Percentiles rank a stretch among this genome's conserved stretches.
These are phyloP conservation scores for Lactifluus volemus DNA, from an alignment of 768 basidiomycete genomes.

Conservation along the genomic window DNA sequence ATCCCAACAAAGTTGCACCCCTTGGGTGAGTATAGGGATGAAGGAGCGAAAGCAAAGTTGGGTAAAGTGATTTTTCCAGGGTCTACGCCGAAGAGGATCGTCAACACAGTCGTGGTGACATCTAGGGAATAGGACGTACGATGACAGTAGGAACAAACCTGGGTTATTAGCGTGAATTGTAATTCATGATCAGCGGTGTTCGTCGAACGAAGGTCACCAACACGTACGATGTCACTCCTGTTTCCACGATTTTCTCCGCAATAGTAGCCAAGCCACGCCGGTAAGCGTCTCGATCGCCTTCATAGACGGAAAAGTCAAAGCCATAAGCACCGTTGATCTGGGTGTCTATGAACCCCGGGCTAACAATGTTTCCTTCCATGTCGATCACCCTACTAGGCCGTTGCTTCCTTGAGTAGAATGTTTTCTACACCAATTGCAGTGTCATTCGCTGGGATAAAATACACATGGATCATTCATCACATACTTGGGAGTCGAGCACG, in stretches of 20 bases:
- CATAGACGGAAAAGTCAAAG: constrained; percentile 81
- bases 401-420: constrained; percentile 54
- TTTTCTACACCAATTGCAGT: constrained; percentile 37
- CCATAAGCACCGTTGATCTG: constrained; percentile 89
- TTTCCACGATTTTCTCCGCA: constrained; percentile 72
- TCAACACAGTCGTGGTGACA: neutral
- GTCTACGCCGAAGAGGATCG: constrained; percentile 41
- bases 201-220: constrained; percentile 14
- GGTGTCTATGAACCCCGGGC: constrained; percentile 80
- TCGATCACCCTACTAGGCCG: constrained; percentile 60
- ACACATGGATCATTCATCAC: neutral
- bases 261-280: constrained; percentile 56
- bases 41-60: constrained; percentile 58
- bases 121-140: constrained; percentile 34
- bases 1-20: constrained; percentile 74
- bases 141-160: constrained; percentile 40
- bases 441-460: neutral
- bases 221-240: constrained; percentile 82
- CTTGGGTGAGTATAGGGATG: constrained; percentile 53
- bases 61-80: constrained; percentile 67
- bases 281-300: constrained; percentile 62
- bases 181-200: neutral
- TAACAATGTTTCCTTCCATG: constrained; percentile 69
- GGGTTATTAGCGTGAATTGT: neutral
- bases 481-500: constrained; percentile 68